Percentiles rank a stretch among this genome's conserved stretches.
phyloP scores from a whole-genome alignment of 306 rosid genomes.

The Lathyrus sativus region DNA sequence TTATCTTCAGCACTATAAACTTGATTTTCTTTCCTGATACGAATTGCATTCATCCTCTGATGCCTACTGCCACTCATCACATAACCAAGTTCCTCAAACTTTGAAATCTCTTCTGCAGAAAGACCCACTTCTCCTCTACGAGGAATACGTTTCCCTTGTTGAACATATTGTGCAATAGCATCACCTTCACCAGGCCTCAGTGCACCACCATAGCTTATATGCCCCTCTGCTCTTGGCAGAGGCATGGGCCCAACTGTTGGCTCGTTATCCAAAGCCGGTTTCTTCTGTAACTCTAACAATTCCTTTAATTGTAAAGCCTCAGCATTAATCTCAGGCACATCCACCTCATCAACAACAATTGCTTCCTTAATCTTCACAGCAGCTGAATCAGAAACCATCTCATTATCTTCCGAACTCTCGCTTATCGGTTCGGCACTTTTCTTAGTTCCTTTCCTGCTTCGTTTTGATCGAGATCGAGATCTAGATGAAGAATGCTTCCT shows the following conservation, averaged over 20 bases:
- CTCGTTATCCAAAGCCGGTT: constrained; percentile 65
- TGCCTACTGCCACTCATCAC: constrained; percentile 99
- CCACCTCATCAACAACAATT: constrained; percentile 45
- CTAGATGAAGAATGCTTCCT: constrained; percentile 35
- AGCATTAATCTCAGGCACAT: constrained; percentile 42
- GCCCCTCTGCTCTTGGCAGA: constrained; percentile 92
- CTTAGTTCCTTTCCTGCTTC: constrained; percentile 39
- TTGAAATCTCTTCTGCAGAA: constrained; percentile 88
- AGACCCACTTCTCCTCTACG: constrained; percentile 99
- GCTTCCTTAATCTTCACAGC: constrained; percentile 41
- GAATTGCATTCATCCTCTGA: constrained; percentile 98
- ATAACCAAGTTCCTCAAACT: constrained; percentile 84
- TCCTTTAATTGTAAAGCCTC: constrained; percentile 75
- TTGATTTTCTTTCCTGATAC: constrained; percentile 96
- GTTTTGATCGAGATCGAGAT: constrained; percentile 33
- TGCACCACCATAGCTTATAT: constrained; percentile 98
- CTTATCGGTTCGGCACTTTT: constrained; percentile 45
- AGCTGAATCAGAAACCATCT: constrained; percentile 42
- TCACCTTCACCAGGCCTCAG: constrained; percentile 99
- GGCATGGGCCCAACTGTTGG: constrained; percentile 91
- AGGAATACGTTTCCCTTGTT: constrained; percentile 97
- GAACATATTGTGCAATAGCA: constrained; percentile 94
- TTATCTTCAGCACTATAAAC: constrained; percentile 98
- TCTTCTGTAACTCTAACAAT: constrained; percentile 76
- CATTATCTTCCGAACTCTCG: constrained; percentile 53